Evolutionary conservation across 805 yeast genomes (phyloP).

Genomic region (Schizosaccharomyces cryophilus): DNA sequence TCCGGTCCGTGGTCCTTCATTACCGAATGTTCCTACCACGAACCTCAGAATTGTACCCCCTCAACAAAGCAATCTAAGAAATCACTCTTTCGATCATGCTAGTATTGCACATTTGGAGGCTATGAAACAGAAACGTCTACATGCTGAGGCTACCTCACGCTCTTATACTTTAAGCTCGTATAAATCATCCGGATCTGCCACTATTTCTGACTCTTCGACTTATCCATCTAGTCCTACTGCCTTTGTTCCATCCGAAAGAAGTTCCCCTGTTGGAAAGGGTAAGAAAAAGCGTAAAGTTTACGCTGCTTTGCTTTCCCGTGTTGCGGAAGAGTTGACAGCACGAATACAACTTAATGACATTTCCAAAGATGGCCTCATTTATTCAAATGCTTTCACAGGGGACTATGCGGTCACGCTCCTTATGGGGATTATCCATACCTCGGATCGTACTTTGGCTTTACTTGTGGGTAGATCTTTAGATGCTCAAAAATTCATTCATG

Average conservation of each 20-base stretch:
- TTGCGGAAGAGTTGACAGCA: constrained; percentile 54
- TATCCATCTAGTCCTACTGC: background rate
- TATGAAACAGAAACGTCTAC: background rate
- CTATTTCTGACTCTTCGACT: background rate
- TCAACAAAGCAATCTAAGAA: background rate
- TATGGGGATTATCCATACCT: constrained; percentile 61
- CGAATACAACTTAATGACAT: constrained; percentile 47
- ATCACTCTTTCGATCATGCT: background rate
- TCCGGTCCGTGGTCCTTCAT: background rate
- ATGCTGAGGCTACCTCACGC: background rate
- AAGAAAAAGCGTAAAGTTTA: constrained; percentile 24
- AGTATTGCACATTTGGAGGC: constrained; percentile 1
- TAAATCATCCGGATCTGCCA: background rate
- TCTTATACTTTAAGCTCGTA: background rate
- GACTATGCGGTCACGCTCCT: constrained; percentile 82
- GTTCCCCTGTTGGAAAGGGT: constrained; percentile 29
- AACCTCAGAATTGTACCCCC: background rate
- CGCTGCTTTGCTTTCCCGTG: constrained; percentile 71
- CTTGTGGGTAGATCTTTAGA: constrained; percentile 76
- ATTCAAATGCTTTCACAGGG: constrained; percentile 84
- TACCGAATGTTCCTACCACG: no score
- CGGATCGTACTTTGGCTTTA: constrained; percentile 74
- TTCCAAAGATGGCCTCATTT: constrained; percentile 73
- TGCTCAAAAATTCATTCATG: constrained; percentile 84
- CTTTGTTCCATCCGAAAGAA: constrained; percentile 24